Base-by-base conservation (phyloP, 345 rosid species). In the Punica granatum region DNA sequence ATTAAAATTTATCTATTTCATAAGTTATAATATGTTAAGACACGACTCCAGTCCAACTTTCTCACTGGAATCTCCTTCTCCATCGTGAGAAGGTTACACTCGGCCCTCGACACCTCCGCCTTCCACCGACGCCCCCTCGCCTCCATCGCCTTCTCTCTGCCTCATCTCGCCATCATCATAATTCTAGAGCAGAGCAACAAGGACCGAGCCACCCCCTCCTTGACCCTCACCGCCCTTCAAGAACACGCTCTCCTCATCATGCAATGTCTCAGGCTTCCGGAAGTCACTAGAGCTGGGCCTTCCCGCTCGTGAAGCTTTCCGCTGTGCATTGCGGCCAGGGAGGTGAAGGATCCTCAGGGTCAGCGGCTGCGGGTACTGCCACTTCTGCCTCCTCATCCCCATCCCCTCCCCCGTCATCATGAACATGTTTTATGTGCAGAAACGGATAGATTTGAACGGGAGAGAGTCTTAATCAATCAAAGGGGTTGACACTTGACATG, bases 91-190 rank as follows among this genome's bases (percentile, higher is more conserved):
- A 94, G 71, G 76, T 91, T 94, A 75, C 99, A 94, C 83, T 94
- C 99, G 18, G 99, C 97, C 81, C 99, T 88, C 87, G 91, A 72
- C 82, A 94, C 90, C 85, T 94, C 99, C 53, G 96, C 96, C 72
- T 91, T 66, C 80, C 70, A 30, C 76, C 64, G 46, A 75, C 31
- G 56, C 60, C 56, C 72, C 48, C 18, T 54, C 44, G 26, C 70
- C 75, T 42, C 63, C 86, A 46, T 75, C 70, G 19, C 66, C 63
- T 33, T 26, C 26, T 12, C 66, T 32, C 31, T 65, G 62, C 62
- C 66, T 46, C 53, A 23, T 65, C 67, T 28, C 68, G 44, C 13
- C 69, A 39, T 28, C 72, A 0, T 43, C 74, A 25, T 35, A 42
- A 21, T 65, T 53, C 70, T 66, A 78, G 75, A 73, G 73, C 69